phyloP scores from a whole-genome alignment of 805 yeast species.

The Hanseniaspora lindneri region DNA sequence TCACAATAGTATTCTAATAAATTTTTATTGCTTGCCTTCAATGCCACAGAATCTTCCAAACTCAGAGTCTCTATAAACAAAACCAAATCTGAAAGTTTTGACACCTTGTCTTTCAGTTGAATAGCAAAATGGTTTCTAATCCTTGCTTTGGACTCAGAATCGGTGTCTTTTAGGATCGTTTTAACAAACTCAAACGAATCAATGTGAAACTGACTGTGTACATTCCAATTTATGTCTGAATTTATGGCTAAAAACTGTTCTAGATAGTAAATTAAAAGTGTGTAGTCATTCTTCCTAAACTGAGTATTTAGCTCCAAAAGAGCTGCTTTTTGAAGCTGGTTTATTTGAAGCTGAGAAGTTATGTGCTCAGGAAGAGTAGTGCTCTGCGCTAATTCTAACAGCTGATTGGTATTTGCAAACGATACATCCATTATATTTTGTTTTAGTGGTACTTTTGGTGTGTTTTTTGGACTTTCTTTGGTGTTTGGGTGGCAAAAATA shows the following conservation, averaged over 20 bases:
- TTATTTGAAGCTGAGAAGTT: slow-evolving; percentile 4
- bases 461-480: too few species aligned
- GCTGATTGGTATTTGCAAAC: background rate
- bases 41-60: background rate
- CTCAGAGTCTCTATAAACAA: background rate
- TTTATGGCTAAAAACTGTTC: background rate
- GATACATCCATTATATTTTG: background rate
- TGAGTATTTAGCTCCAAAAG: background rate
- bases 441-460: too few species aligned
- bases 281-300: background rate
- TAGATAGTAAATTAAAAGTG: background rate
- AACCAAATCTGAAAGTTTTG: background rate
- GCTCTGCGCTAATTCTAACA: background rate
- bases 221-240: slow-evolving; percentile 7
- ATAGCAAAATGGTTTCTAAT: slow-evolving; percentile 2
- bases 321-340: slow-evolving; percentile 2
- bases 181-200: slow-evolving; percentile 10
- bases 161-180: background rate
- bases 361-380: background rate
- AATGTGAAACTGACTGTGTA: slow-evolving; percentile 6
- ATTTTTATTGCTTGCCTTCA: background rate
- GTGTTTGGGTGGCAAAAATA: too few species aligned
- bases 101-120: background rate
- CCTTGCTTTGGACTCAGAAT: background rate
- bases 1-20: slow-evolving; percentile 3